Conservation (phyloP, 345 rosid species). For the Eucalyptus dawsonii region DNA sequence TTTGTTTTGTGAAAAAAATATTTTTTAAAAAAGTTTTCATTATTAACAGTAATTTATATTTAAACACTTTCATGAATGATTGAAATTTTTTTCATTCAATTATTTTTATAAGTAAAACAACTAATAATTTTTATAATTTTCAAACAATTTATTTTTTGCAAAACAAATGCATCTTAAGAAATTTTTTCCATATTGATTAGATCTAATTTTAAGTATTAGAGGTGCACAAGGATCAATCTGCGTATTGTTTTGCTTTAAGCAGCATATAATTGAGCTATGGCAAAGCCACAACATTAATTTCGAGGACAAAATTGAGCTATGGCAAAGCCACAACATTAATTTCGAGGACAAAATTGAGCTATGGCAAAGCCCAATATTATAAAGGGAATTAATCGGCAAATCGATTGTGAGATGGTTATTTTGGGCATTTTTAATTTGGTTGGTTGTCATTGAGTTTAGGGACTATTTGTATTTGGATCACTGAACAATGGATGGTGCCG, state of each 20-base stretch:
- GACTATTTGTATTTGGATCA: background rate
- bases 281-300: background rate
- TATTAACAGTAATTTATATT: no score
- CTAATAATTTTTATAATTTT: no score
- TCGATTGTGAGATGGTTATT: background rate
- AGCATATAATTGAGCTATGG: background rate
- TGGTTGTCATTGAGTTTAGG: background rate
- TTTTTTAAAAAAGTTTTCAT: accelerated
- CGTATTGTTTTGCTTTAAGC: background rate
- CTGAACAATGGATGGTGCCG: background rate
- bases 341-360: background rate
- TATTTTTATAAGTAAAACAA: no score
- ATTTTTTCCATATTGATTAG: background rate
- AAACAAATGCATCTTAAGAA: no score
- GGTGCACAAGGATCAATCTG: background rate
- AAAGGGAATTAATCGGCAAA: background rate
- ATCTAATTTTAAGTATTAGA: no score
- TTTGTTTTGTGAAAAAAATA: background rate
- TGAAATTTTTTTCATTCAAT: background rate
- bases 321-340: background rate
- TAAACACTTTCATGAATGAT: background rate
- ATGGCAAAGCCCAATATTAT: background rate
- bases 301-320: background rate
- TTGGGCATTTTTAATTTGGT: background rate
- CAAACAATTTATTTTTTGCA: background rate